Base-by-base conservation (phyloP, 78 protist genomes). In the Cavenderia fasciculata region DNA sequence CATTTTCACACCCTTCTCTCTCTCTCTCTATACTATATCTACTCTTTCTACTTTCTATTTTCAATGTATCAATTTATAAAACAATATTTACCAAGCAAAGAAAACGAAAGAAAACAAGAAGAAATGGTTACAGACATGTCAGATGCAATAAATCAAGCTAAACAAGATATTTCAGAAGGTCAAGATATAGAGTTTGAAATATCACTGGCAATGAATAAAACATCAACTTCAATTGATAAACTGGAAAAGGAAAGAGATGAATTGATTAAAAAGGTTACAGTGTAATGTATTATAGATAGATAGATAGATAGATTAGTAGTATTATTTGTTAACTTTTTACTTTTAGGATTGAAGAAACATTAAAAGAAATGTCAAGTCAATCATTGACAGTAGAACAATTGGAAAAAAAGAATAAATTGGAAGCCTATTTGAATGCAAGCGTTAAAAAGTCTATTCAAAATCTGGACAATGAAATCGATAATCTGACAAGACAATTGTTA, bases 121-220 rank as follows among this genome's bases (percentile, higher is more conserved):
- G n/a, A n/a, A n/a, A n/a, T n/a, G n/a, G n/a, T n/a, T n/a, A n/a
- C n/a, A n/a, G n/a, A n/a, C n/a, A n/a, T n/a, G n/a, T n/a, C n/a
- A n/a, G n/a, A n/a, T n/a, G n/a, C n/a, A 46, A 14, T 57, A 19
- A 57, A 57, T 57, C 10, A 57, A 57, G 10, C 14, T 19, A 57
- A 19, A 25, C 10, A 57, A 57, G 14, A 63, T 43, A 47, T 63
- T 4, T 27, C 43, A 27, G n/a, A 16, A n/a, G 72, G 10, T n/a
- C 43, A 63, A n/a, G 72, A 63, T 40, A 63, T 63, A 40, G 72
- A 63, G 25, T 63, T 63, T 63, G 72, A 63, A 40, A 1, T 63
- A 33, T 63, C 72, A 63, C 38, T 63, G 72, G 72, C 72, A 27
- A 63, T 63, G 19, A 63, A 63, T 16, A 63, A 8, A 40, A 63